Evolutionary conservation across 106 monocot genomes (phyloP).

Genomic region (Dioscorea zingiberensis): DNA sequence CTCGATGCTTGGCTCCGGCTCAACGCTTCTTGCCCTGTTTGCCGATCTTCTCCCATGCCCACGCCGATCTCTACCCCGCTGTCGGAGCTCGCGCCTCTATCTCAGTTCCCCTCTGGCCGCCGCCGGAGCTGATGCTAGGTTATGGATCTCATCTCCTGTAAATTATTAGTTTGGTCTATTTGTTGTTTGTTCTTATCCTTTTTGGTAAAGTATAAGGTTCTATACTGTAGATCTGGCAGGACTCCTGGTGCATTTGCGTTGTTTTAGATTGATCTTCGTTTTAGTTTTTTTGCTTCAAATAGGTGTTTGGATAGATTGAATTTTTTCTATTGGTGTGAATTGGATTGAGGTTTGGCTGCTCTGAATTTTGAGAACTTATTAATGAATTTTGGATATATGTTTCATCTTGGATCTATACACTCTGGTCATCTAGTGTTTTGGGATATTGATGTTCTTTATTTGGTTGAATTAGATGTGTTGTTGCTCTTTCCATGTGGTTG

Average conservation of each 20-base stretch:
- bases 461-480: too few species aligned
- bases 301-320: neutral
- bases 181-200: neutral
- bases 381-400: too few species aligned
- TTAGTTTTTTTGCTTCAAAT: neutral
- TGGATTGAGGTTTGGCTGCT: neutral
- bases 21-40: slow-evolving; percentile 11
- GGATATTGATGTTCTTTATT: too few species aligned
- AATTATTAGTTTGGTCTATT: neutral
- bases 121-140: neutral
- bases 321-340: neutral
- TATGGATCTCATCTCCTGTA: neutral
- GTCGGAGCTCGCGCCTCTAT: slow-evolving; percentile 9
- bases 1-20: slow-evolving; percentile 14
- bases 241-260: neutral
- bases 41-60: slow-evolving; percentile 4
- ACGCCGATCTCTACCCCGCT: slow-evolving; percentile 11
- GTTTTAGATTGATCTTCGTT: neutral
- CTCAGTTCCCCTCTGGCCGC: neutral
- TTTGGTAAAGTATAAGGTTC: neutral
- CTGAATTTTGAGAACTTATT: too few species aligned
- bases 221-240: neutral
- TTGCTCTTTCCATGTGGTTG: too few species aligned
- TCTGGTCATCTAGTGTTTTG: too few species aligned
- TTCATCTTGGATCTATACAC: too few species aligned